phyloP scores from a whole-genome alignment of 495 filamentous ascomycete species.

The Geoglossum glabrum region DNA sequence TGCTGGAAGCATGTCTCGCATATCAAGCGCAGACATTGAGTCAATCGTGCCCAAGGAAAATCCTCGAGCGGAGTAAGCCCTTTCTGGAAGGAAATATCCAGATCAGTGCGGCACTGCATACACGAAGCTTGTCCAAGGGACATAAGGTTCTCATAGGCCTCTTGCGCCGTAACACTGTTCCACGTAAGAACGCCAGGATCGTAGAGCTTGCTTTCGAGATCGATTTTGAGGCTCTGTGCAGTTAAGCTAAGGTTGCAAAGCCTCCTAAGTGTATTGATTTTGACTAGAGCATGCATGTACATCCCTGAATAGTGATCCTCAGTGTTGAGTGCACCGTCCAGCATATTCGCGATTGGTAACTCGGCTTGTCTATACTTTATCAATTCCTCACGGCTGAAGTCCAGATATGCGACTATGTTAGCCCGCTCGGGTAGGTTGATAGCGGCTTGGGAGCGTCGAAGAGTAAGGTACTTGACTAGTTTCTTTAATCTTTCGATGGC shows the following conservation, averaged over 20 bases:
- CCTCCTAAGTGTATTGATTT: conserved; percentile 18
- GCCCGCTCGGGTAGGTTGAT: conserved; percentile 7
- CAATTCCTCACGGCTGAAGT: conserved; percentile 9
- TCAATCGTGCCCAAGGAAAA: not conserved
- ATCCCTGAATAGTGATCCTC: conserved; percentile 5
- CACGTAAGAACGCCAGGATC: not conserved
- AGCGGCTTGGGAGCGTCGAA: conserved; percentile 12
- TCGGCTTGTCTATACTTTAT: conserved; percentile 14
- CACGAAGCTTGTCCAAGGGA: not conserved
- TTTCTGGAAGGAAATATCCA: not conserved
- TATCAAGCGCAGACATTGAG: not conserved
- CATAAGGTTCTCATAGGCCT: not conserved
- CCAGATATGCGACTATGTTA: conserved; percentile 8
- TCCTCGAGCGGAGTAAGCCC: not conserved
- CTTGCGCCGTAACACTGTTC: not conserved
- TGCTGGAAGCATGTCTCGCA: not conserved
- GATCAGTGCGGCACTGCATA: not conserved
- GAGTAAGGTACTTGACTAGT: conserved; percentile 13
- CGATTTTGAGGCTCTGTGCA: not conserved
- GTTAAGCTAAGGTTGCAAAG: conserved; percentile 21
- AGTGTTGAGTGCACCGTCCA: not conserved
- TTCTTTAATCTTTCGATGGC: conserved; percentile 9
- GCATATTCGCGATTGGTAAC: not conserved
- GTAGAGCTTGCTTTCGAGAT: not conserved
- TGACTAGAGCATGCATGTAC: not conserved